These are phyloP conservation scores for Puya raimondii DNA, from an alignment of 176 grass and related monocot species.

Conservation along the genomic window DNA sequence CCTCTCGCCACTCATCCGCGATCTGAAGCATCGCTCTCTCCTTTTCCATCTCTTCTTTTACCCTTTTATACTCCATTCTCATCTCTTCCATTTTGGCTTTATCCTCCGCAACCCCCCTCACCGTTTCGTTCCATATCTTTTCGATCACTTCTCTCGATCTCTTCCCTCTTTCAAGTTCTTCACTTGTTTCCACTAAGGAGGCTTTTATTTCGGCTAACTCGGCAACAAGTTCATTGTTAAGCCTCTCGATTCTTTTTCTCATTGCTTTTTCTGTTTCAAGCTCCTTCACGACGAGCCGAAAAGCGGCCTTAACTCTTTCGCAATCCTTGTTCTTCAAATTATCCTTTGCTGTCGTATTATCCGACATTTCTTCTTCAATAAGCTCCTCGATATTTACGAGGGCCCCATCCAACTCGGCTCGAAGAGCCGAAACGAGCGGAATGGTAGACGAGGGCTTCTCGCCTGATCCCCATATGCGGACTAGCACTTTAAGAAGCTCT, in stretches of 20 bases:
- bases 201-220: conserved; percentile 34
- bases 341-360: conserved; percentile 28
- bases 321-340: conserved; percentile 38
- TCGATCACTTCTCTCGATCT: conserved; percentile 44
- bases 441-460: conserved; percentile 32
- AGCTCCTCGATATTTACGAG: conserved; percentile 29
- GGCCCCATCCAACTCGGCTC: conserved; percentile 41
- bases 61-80: conserved; percentile 32
- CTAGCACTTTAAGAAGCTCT: conserved; percentile 52
- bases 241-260: conserved; percentile 42
- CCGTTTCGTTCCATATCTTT: conserved; percentile 52
- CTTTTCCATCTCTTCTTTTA: conserved; percentile 50
- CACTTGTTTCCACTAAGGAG: conserved; percentile 25
- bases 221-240: conserved; percentile 42
- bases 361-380: conserved; percentile 10
- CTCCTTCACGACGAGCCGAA: conserved; percentile 28
- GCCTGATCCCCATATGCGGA: conserved; percentile 25
- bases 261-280: conserved; percentile 47
- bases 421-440: conserved; percentile 51
- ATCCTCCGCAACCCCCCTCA: conserved; percentile 39
- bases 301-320: conserved; percentile 44
- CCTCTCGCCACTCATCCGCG: conserved; percentile 74
- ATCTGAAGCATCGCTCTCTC: conserved; percentile 74
- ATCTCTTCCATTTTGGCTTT: conserved; percentile 40
- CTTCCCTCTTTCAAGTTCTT: conserved; percentile 56